Conservation (phyloP, 805 yeast species). For the Saccharomycopsis guyanensis region DNA sequence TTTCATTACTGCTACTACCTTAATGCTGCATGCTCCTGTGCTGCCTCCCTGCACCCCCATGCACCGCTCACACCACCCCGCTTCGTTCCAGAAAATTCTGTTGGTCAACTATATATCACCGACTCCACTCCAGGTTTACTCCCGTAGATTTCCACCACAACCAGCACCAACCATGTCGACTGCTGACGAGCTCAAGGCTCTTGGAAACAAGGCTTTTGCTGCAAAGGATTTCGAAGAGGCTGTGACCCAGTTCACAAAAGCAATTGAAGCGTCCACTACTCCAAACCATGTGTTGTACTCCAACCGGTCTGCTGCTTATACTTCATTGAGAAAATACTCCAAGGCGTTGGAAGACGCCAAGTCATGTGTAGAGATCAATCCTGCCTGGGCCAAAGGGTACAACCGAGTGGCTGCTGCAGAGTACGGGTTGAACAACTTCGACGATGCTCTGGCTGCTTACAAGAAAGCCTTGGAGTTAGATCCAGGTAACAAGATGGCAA, state of each 20-base stretch:
- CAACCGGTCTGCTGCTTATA: conserved; percentile 60
- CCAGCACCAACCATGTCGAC: conserved; percentile 5
- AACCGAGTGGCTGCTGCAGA: conserved; percentile 91
- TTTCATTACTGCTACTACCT: no score
- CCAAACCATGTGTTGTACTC: conserved; percentile 93
- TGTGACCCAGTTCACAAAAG: conserved; percentile 71
- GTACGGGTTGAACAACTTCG: conserved; percentile 75
- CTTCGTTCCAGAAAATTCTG: not conserved
- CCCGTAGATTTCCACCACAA: not conserved
- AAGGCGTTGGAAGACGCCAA: conserved; percentile 82
- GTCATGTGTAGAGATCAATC: conserved; percentile 71
- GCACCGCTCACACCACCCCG: not conserved
- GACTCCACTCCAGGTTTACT: no score
- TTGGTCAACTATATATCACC: not conserved
- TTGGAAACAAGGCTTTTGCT: conserved; percentile 89
- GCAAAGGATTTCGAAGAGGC: conserved; percentile 81
- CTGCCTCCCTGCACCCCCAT: not conserved
- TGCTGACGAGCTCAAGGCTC: conserved; percentile 50
- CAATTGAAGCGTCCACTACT: conserved; percentile 69
- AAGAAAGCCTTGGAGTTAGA: conserved; percentile 77
- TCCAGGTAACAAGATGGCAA: conserved; percentile 75
- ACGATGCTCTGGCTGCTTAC: conserved; percentile 65
- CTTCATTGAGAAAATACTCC: conserved; percentile 66
- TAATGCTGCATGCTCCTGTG: no score
- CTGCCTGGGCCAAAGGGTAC: conserved; percentile 93